Conservation (phyloP, 2,329 filamentous ascomycete species). For the Colletotrichum brevisporum region DNA sequence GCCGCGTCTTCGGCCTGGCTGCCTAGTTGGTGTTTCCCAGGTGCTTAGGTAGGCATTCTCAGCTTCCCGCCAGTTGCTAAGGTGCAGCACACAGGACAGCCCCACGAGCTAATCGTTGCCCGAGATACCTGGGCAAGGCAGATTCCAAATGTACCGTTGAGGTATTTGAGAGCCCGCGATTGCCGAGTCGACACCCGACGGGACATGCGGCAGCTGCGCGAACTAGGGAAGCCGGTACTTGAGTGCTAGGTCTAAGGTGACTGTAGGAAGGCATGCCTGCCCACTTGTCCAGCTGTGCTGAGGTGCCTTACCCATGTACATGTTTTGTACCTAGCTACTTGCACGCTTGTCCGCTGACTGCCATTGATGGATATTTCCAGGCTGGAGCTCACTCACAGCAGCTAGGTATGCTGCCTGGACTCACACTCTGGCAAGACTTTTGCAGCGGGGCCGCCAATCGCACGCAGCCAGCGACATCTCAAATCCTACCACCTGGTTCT, state of each 20-base stretch:
- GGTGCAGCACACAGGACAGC: background rate
- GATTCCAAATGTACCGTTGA: background rate
- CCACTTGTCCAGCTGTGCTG: background rate
- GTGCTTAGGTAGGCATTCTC: no score
- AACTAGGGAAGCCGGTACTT: constrained; percentile 11
- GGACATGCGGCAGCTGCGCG: constrained; percentile 20
- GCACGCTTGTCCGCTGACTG: background rate
- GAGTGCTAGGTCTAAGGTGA: background rate
- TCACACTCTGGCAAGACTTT: constrained; percentile 5
- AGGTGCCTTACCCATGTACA: no score
- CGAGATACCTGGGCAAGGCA: constrained; percentile 1
- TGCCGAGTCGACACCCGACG: constrained; percentile 4
- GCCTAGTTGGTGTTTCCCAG: no score
- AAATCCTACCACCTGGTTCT: constrained; percentile 5
- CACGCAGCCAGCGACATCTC: constrained; percentile 26
- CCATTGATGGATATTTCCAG: constrained; percentile 11
- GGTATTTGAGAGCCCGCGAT: constrained; percentile 2
- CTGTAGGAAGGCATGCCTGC: background rate
- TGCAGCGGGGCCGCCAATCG: constrained; percentile 27
- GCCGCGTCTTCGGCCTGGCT: background rate
- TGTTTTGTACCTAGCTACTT: no score
- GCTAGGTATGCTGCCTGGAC: background rate
- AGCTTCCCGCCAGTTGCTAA: background rate
- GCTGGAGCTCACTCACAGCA: background rate
- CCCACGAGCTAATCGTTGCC: constrained; percentile 34